These are phyloP conservation scores for Claviceps purpurea DNA, from an alignment of 2,329 filamentous ascomycete species.

Conservation along the genomic window DNA sequence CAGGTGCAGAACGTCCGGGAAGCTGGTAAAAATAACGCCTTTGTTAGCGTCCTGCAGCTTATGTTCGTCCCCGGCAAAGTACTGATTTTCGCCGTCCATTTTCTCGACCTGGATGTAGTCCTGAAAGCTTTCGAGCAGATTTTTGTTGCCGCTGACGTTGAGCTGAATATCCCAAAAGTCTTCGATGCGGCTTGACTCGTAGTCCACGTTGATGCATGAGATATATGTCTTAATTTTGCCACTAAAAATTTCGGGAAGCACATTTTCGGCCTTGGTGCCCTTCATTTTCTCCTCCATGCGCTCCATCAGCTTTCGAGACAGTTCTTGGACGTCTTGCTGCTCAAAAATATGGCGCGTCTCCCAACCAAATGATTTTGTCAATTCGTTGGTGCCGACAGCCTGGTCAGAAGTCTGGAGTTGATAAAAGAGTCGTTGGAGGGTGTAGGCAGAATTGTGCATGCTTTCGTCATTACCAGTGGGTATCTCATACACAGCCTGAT, in stretches of 20 bases:
- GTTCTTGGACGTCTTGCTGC: conserved; percentile 95
- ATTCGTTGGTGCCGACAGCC: conserved; percentile 80
- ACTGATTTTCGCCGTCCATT: conserved; percentile 96
- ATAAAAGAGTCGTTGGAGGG: conserved; percentile 87
- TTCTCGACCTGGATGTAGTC: conserved; percentile 96
- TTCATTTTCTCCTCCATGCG: conserved; percentile 97
- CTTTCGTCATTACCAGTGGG: conserved; percentile 77
- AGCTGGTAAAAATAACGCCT: conserved; percentile 91
- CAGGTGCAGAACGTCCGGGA: conserved; percentile 85
- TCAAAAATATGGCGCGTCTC: conserved; percentile 96
- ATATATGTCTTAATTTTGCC: conserved; percentile 99
- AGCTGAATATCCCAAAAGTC: conserved; percentile 99
- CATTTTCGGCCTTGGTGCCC: conserved; percentile 80
- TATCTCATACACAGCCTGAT: conserved; percentile 90
- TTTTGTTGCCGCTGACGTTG: conserved; percentile 90
- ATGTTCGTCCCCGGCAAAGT: conserved; percentile 79
- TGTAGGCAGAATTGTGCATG: conserved; percentile 80
- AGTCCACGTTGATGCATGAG: conserved; percentile 95
- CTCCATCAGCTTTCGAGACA: conserved; percentile 95
- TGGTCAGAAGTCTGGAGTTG: conserved; percentile 74
- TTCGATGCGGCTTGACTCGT: conserved; percentile 88
- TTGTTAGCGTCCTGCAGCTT: conserved; percentile 95
- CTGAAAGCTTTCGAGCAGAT: conserved; percentile 83
- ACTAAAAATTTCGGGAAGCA: conserved; percentile 80
- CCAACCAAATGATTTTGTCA: conserved; percentile 96